phyloP scores from a whole-genome alignment of 345 rosid species.

The Diplotaxis tenuifolia region DNA sequence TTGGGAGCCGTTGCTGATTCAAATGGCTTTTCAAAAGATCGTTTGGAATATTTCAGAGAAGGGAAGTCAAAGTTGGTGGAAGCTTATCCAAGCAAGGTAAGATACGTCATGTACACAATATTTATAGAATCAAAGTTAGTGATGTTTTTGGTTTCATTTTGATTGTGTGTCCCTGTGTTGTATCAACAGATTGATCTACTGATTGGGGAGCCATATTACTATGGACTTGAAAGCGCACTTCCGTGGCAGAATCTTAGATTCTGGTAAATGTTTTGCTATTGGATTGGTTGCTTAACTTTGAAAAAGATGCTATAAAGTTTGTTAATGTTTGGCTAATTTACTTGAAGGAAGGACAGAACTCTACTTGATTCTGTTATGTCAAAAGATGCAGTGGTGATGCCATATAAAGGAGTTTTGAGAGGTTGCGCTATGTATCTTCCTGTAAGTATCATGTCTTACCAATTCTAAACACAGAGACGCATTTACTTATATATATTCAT shows the following conservation, averaged over 20 bases:
- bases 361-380: conserved; percentile 63
- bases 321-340: conserved; percentile 6
- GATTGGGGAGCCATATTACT: conserved; percentile 84
- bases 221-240: conserved; percentile 71
- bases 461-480: neutral
- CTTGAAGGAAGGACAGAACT: conserved; percentile 75
- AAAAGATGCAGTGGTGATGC: conserved; percentile 59
- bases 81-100: conserved; percentile 58
- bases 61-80: conserved; percentile 44
- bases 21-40: conserved; percentile 59
- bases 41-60: conserved; percentile 47
- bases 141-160: neutral
- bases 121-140: neutral
- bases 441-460: conserved; percentile 47
- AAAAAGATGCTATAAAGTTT: conserved; percentile 5
- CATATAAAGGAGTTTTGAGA: conserved; percentile 75
- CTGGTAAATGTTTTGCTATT: conserved; percentile 55
- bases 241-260: conserved; percentile 95
- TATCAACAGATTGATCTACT: conserved; percentile 68
- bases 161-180: neutral
- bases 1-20: conserved; percentile 59
- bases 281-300: conserved; percentile 7
- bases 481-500: conserved; percentile 6
- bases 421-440: conserved; percentile 86
- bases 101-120: neutral